Percentiles rank a stretch among this genome's conserved stretches.
phyloP scores from a whole-genome alignment of 1,284 basidiomycete genomes.

The Papiliotrema terrestris region DNA sequence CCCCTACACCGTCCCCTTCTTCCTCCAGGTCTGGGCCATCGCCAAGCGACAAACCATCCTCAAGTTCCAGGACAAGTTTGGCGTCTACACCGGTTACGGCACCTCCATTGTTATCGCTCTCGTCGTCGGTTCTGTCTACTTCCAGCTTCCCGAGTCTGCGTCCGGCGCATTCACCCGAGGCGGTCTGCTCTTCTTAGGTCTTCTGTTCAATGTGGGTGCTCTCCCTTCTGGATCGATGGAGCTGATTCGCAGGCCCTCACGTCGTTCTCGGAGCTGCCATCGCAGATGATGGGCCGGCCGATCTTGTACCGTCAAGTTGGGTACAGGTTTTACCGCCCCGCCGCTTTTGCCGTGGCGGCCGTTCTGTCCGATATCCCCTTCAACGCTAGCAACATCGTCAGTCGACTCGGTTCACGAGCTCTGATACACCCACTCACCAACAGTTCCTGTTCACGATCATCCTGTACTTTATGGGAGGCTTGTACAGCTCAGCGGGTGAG shows the following conservation, averaged over 20 bases:
- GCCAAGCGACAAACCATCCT: conserved; percentile 65
- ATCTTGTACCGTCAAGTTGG: conserved; percentile 60
- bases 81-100: conserved; percentile 67
- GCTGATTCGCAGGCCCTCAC: conserved; percentile 35
- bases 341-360: conserved; percentile 40
- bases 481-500: conserved; percentile 46
- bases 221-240: no score
- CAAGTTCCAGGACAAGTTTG: conserved; percentile 74
- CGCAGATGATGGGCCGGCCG: conserved; percentile 63
- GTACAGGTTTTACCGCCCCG: conserved; percentile 75
- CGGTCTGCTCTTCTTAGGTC: conserved; percentile 70
- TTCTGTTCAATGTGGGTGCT: conserved; percentile 58
- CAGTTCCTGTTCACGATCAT: conserved; percentile 52
- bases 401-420: neutral
- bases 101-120: conserved; percentile 58
- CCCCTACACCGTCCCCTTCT: conserved; percentile 79
- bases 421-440: neutral
- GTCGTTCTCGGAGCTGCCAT: conserved; percentile 57
- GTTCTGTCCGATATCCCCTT: conserved; percentile 53
- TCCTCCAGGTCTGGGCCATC: conserved; percentile 68
- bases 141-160: conserved; percentile 66
- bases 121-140: conserved; percentile 72
- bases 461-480: conserved; percentile 51
- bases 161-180: conserved; percentile 83
- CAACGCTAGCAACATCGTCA: conserved; percentile 48